phyloP scores from a whole-genome alignment of 805 yeast species.

The Saccharomycopsis sp. region DNA sequence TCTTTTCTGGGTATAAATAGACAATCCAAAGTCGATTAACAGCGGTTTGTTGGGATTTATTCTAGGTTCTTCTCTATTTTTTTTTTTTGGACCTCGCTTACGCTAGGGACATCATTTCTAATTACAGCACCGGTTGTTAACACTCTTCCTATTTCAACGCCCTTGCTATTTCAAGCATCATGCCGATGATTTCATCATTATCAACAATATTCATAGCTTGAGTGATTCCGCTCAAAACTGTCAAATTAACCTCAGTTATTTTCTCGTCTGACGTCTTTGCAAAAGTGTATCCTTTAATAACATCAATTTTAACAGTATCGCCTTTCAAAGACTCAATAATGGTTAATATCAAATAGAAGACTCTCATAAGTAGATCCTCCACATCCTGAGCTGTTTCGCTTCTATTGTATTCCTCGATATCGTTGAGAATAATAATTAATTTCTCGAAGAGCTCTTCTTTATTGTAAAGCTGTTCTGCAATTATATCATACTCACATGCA shows the following conservation, averaged over 20 bases:
- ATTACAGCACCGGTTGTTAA: not conserved
- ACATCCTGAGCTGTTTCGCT: constrained; percentile 9
- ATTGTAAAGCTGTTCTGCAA: constrained; percentile 13
- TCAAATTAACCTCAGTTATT: not conserved
- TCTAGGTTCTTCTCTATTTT: too few species aligned
- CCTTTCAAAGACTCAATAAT: constrained; percentile 4
- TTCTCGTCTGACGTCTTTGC: not conserved
- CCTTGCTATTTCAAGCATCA: not conserved
- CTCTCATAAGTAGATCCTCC: constrained; percentile 11
- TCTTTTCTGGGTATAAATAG: too few species aligned
- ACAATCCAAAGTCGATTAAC: too few species aligned
- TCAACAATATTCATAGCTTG: not conserved
- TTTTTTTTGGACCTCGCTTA: too few species aligned
- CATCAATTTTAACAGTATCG: not conserved
- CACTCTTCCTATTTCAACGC: not conserved
- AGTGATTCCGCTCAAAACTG: not conserved
- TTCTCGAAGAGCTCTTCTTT: constrained; percentile 18
- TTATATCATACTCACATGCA: constrained; percentile 26
- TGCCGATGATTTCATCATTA: not conserved
- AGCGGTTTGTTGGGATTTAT: too few species aligned
- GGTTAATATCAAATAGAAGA: constrained; percentile 16
- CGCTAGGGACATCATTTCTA: not conserved
- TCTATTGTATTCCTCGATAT: constrained; percentile 10
- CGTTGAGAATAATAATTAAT: constrained; percentile 10
- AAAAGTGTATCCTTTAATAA: not conserved